These are phyloP conservation scores for Dovyalis caffra DNA, from an alignment of 345 rosid species.

Conservation along the genomic window DNA sequence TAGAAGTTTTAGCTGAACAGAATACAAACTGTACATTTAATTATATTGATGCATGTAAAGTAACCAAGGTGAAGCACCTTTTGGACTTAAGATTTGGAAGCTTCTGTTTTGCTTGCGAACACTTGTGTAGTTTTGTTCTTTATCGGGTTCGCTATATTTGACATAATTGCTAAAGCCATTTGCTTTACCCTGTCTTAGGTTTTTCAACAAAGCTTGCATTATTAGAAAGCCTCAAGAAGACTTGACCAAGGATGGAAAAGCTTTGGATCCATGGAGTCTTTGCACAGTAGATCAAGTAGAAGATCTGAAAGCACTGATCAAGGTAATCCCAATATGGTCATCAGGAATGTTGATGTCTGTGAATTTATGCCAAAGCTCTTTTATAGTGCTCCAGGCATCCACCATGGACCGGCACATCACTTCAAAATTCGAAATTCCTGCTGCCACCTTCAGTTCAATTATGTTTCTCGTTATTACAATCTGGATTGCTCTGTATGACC, in stretches of 20 bases:
- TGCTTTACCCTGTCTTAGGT: too few relatives aligned
- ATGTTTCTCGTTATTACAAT: slow-evolving; percentile 38
- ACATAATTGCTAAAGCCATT: too few relatives aligned
- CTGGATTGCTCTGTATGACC: slow-evolving; percentile 68
- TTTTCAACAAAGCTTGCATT: too few relatives aligned
- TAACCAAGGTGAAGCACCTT: too few relatives aligned
- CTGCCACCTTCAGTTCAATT: slow-evolving; percentile 62
- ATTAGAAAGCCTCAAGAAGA: slow-evolving; percentile 43
- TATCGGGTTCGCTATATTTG: not conserved
- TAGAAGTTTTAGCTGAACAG: too few relatives aligned
- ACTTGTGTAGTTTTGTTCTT: not conserved
- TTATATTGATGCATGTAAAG: too few relatives aligned
- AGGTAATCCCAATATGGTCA: slow-evolving; percentile 42
- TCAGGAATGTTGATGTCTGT: slow-evolving; percentile 47
- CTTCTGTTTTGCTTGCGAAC: too few relatives aligned
- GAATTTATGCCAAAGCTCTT: slow-evolving; percentile 53
- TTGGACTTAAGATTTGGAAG: too few relatives aligned
- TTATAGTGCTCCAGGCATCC: slow-evolving; percentile 57
- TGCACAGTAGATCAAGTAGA: slow-evolving; percentile 56
- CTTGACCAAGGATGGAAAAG: slow-evolving; percentile 19
- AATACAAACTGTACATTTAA: too few relatives aligned
- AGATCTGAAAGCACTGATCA: slow-evolving; percentile 44
- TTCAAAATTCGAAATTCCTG: slow-evolving; percentile 61
- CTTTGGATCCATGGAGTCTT: slow-evolving; percentile 40
- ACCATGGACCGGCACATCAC: slow-evolving; percentile 62